Evolutionary conservation across 1,139 yeast species (phyloP).

Genomic region (Zygoascus hellenicus): DNA sequence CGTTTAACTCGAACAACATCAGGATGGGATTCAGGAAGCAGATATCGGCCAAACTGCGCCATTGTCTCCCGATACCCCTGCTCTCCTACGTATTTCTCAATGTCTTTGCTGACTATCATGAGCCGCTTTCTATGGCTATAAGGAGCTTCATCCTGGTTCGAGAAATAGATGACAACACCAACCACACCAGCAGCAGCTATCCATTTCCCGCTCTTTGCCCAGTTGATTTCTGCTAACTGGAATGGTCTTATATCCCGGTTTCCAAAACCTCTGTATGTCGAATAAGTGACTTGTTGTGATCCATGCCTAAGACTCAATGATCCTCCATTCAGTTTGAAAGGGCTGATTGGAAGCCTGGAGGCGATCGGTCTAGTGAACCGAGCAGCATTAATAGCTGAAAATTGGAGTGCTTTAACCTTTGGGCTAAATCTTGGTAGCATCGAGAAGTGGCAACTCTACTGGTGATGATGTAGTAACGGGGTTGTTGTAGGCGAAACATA

Average conservation of each 20-base stretch:
- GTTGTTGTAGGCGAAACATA: too few species aligned
- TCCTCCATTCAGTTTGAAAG: too few species aligned
- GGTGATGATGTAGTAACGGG: too few species aligned
- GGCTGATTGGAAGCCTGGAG: too few species aligned
- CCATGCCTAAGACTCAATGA: too few species aligned
- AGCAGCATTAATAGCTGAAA: too few species aligned
- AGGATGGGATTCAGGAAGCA: conserved; percentile 39
- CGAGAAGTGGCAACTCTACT: too few species aligned
- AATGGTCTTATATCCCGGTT: conserved; percentile 2
- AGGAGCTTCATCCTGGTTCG: conserved; percentile 77
- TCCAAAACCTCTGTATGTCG: conserved; percentile 8
- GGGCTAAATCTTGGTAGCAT: too few species aligned
- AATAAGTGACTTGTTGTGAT: not conserved
- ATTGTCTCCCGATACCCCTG: conserved; percentile 59
- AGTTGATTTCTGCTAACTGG: conserved; percentile 4
- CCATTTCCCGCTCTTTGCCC: conserved; percentile 7
- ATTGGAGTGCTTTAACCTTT: too few species aligned
- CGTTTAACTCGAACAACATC: conserved; percentile 47
- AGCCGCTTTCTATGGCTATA: conserved; percentile 68
- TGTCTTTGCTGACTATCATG: conserved; percentile 62
- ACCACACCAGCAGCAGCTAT: conserved; percentile 14
- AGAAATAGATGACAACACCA: conserved; percentile 46
- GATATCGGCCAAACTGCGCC: conserved; percentile 29
- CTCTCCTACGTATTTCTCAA: conserved; percentile 66
- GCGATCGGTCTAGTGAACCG: too few species aligned